A percentile compares a stretch with the other conserved stretches of the same genome.
These are phyloP conservation scores for Helichrysum umbraculigerum DNA, from an alignment of 129 eudicot genomes.

Conservation along the genomic window DNA sequence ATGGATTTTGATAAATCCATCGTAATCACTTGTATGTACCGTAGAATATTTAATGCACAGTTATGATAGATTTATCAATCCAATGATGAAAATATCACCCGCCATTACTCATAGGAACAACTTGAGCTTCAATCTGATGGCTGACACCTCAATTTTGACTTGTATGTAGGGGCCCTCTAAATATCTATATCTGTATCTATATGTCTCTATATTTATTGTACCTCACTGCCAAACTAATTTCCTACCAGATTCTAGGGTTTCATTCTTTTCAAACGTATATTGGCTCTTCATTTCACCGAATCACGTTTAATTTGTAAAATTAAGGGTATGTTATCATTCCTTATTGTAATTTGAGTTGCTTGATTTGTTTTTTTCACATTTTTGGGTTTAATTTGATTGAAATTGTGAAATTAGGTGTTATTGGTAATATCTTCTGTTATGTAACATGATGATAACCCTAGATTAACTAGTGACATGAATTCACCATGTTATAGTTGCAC, in stretches of 20 bases:
- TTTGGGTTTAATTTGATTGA: not conserved
- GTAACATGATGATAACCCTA: not conserved
- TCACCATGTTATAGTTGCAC: slow-evolving; percentile 19
- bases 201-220: not conserved
- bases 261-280: not conserved
- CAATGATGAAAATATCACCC: too few relatives aligned
- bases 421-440: not conserved
- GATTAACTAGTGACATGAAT: not conserved
- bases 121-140: not conserved
- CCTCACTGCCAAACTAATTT: not conserved
- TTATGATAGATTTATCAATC: too few relatives aligned
- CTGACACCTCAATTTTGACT: slow-evolving; percentile 24
- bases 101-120: too few relatives aligned
- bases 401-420: not conserved
- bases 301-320: not conserved
- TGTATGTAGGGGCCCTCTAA: slow-evolving; percentile 34
- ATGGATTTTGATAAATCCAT: too few relatives aligned
- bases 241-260: not conserved
- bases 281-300: not conserved
- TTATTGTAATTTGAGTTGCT: too few relatives aligned
- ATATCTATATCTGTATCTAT: not conserved
- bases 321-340: not conserved
- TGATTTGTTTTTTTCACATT: too few relatives aligned
- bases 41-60: too few relatives aligned
- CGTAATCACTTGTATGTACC: too few relatives aligned